A percentile compares a stretch with the other conserved stretches of the same genome.
These are phyloP conservation scores for Linaria vulgaris DNA, from an alignment of 257 asterid genomes.

Conservation along the genomic window DNA sequence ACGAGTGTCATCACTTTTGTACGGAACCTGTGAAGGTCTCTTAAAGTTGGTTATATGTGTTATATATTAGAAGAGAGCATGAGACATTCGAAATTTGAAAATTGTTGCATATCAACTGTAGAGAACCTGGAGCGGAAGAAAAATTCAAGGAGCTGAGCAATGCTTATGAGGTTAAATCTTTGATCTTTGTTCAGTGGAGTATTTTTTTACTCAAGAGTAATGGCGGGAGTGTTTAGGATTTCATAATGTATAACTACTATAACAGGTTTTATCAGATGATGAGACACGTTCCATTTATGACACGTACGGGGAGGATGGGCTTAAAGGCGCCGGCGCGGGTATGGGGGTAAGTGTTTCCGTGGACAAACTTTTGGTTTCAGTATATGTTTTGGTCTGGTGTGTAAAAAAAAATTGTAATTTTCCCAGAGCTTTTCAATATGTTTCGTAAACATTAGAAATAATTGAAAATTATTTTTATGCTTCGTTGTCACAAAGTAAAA, in stretches of 20 bases:
- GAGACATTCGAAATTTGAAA: slow-evolving; percentile 20
- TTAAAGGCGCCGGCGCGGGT: slow-evolving; percentile 90
- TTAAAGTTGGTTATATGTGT: no score
- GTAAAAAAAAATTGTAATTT: no score
- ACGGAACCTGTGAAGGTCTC: no score
- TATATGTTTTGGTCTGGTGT: no score
- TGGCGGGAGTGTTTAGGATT: slow-evolving; percentile 6
- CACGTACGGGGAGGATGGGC: slow-evolving; percentile 98
- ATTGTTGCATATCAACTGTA: slow-evolving; percentile 35
- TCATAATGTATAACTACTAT: slow-evolving; percentile 18
- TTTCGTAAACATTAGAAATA: no score
- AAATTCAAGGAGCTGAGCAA: slow-evolving; percentile 95
- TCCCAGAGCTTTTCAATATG: no score
- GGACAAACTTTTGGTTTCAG: no score
- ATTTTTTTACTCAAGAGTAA: slow-evolving; percentile 11
- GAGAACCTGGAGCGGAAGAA: slow-evolving; percentile 93
- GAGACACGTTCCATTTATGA: slow-evolving; percentile 95
- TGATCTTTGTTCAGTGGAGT: slow-evolving; percentile 15
- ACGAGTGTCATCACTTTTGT: no score
- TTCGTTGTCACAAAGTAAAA: no score
- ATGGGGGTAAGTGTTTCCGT: slow-evolving; percentile 80
- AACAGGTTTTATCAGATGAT: slow-evolving; percentile 89
- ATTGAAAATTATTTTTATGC: no score
- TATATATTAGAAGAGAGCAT: no score
- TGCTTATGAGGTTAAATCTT: slow-evolving; percentile 85